Evolutionary conservation across 2,329 filamentous ascomycete genomes (phyloP), one percentile per base, ranked within the genome.

Genomic region (Trichophyton verrucosum): DNA sequence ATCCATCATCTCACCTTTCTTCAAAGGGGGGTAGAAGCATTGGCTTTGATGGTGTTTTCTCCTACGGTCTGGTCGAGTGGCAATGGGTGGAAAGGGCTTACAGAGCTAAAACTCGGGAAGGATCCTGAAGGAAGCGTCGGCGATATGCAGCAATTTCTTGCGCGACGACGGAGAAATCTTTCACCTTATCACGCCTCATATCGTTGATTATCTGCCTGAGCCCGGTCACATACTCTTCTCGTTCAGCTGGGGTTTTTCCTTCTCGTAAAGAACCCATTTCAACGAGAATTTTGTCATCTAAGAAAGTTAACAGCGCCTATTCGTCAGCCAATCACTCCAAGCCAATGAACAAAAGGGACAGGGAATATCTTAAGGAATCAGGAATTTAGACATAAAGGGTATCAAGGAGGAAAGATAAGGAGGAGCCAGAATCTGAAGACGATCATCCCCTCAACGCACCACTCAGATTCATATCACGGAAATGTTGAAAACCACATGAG

Each of bases 401-500:
- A 60, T 60, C 24, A 20, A 57, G 56, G 58, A 24, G 46, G 44
- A 42, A 44, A 56, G 38, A 58, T 38, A 17, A 17, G 36, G 40
- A 55, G 49, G 51, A 59, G 20, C 49, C 36, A 60, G 61, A 65
- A 61, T 64, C 58, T 64, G 60, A 63, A 66, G 61, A 63, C 60
- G 56, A 65, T 62, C 59, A 69, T 67, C 66, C 66, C 66, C 67
- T 73, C 61, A 72, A 89, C 88, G 83, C 82, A 95, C 89, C 89
- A 75, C 81, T 82, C 70, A 89, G 77, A 69, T 77, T 78, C 76
- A 92, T 87, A 63, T 83, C 79, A 66, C 81, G 79, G 71, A 95
- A 91, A 76, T 99, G 94, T 77, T 97, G 86, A 65, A 77, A 86
- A 61, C 83, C 77, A 75, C 94, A 99, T 60, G 82, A 78, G 62